Percentiles rank a stretch among this genome's conserved stretches.
These are phyloP conservation scores for Dendrobium nobile DNA, from an alignment of 106 monocot species.

Conservation along the genomic window DNA sequence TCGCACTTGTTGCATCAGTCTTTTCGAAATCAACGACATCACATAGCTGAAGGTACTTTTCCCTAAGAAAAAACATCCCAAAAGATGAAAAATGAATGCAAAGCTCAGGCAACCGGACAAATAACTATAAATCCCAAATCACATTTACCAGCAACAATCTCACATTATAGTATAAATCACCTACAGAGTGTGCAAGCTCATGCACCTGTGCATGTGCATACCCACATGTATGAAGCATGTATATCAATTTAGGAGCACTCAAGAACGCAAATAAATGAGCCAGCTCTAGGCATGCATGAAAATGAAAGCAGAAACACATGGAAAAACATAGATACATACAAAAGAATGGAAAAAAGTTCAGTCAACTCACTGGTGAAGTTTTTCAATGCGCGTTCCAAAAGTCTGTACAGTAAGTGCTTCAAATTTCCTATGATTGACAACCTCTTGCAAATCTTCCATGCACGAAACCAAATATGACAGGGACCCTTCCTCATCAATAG, in stretches of 20 bases:
- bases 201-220: not conserved
- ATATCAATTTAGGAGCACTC: too few species aligned
- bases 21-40: slow-evolving; percentile 88
- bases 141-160: not conserved
- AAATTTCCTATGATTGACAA: slow-evolving; percentile 68
- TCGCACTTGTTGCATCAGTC: slow-evolving; percentile 62
- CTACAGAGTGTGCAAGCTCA: not conserved
- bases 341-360: not conserved
- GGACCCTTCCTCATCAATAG: slow-evolving; percentile 74
- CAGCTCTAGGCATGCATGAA: not conserved
- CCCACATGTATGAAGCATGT: not conserved
- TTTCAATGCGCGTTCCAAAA: slow-evolving; percentile 96
- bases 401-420: slow-evolving; percentile 98
- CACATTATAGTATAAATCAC: not conserved
- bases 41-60: slow-evolving; percentile 94
- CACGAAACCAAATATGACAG: slow-evolving; percentile 74
- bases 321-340: not conserved
- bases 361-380: slow-evolving; percentile 69
- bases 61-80: slow-evolving; percentile 43
- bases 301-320: not conserved
- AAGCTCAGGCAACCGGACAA: not conserved
- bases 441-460: slow-evolving; percentile 95
- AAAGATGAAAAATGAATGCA: slow-evolving; percentile 6
- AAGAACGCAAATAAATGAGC: not conserved
- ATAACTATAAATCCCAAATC: not conserved